Conservation (phyloP, 176 grass and related monocot species). For the Rhynchospora breviuscula region DNA sequence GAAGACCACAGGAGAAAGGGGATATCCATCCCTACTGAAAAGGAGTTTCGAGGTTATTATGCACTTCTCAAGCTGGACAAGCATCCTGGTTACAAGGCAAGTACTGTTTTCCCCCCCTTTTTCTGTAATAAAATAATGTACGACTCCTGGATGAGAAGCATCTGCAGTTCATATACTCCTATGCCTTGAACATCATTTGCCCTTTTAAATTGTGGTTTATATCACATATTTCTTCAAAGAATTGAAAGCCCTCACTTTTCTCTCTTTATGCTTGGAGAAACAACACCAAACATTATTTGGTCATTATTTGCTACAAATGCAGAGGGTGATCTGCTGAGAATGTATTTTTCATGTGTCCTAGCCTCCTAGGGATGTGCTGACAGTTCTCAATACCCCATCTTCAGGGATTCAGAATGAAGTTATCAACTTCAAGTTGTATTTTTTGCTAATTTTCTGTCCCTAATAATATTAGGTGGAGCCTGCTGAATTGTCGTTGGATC, state of each 20-base stretch:
- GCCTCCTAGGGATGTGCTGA: constrained; percentile 28
- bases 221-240: not conserved
- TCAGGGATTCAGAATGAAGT: not conserved
- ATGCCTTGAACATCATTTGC: not conserved
- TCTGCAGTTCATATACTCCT: not conserved
- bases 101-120: not conserved
- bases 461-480: constrained; percentile 70
- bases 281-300: not conserved
- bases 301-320: not conserved
- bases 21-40: constrained; percentile 61
- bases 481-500: constrained; percentile 78
- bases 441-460: not conserved
- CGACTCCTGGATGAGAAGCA: not conserved
- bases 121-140: not conserved
- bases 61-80: constrained; percentile 96
- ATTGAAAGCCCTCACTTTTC: not conserved
- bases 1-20: constrained; percentile 85
- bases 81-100: constrained; percentile 96
- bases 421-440: not conserved
- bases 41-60: constrained; percentile 95
- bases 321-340: not conserved
- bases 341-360: constrained; percentile 20
- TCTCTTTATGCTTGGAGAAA: not conserved
- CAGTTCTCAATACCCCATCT: not conserved
- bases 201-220: not conserved